Evolutionary conservation across 768 basidiomycete species (phyloP).

Genomic region (Serendipita indica): DNA sequence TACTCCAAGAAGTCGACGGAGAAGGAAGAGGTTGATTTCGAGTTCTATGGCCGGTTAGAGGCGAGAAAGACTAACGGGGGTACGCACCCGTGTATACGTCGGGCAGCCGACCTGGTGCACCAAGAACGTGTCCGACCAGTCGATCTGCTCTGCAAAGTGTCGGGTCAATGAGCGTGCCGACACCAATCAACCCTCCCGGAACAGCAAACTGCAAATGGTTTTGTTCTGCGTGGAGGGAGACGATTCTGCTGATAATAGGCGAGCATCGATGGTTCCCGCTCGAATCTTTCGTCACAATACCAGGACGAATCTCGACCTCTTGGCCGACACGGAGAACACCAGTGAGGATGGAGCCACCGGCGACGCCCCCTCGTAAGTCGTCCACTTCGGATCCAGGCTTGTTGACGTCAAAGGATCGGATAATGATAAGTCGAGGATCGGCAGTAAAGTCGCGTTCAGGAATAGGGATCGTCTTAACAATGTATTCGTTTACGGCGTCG

Average conservation of each 20-base stretch:
- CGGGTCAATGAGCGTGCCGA: slow-evolving; percentile 92
- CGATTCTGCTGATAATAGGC: slow-evolving; percentile 84
- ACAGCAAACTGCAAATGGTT: slow-evolving; percentile 91
- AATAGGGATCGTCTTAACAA: slow-evolving; percentile 91
- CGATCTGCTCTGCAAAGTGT: slow-evolving; percentile 95
- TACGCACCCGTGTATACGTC: slow-evolving; percentile 72
- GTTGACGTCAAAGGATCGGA: slow-evolving; percentile 99
- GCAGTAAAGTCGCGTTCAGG: slow-evolving; percentile 87
- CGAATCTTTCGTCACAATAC: slow-evolving; percentile 89
- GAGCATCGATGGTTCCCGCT: slow-evolving; percentile 81
- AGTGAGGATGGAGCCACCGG: slow-evolving; percentile 88
- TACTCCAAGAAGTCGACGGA: slow-evolving; percentile 91
- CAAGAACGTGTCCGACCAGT: slow-evolving; percentile 90
- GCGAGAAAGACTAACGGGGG: background rate
- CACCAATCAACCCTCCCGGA: slow-evolving; percentile 95
- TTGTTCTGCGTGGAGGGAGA: slow-evolving; percentile 87
- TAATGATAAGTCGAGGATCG: slow-evolving; percentile 88
- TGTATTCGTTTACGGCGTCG: slow-evolving; percentile 97
- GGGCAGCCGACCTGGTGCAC: slow-evolving; percentile 86
- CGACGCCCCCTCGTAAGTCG: slow-evolving; percentile 95
- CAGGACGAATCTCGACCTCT: slow-evolving; percentile 94
- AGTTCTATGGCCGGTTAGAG: slow-evolving; percentile 37
- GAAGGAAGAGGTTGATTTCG: slow-evolving; percentile 85
- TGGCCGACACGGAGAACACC: slow-evolving; percentile 81
- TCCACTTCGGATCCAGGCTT: slow-evolving; percentile 96